These are phyloP conservation scores for Casaregolazyma lundiana DNA, from an alignment of 1,139 yeast species.

Conservation along the genomic window DNA sequence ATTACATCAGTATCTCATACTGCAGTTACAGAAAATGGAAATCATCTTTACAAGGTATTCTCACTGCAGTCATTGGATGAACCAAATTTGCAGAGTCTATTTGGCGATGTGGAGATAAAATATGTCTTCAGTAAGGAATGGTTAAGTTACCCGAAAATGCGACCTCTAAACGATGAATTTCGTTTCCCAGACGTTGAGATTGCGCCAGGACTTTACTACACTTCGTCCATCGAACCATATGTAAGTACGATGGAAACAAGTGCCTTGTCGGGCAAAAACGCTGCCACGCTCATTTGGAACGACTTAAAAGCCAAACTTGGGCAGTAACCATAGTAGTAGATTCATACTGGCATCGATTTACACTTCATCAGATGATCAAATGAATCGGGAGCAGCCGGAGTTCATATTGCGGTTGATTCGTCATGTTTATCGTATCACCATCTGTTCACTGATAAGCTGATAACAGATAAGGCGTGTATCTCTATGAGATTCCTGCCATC, in stretches of 20 bases:
- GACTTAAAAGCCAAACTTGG: background rate
- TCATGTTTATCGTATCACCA: too few species aligned
- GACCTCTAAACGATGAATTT: slow-evolving; percentile 27
- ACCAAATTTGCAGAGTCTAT: slow-evolving; percentile 14
- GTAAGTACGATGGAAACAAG: slow-evolving; percentile 48
- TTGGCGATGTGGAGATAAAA: slow-evolving; percentile 14
- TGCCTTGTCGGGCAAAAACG: slow-evolving; percentile 45
- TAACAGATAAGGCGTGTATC: too few species aligned
- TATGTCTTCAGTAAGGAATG: slow-evolving; percentile 18
- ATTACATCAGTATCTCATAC: slow-evolving; percentile 28
- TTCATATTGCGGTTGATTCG: too few species aligned
- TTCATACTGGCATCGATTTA: too few species aligned
- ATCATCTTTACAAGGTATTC: slow-evolving; percentile 41
- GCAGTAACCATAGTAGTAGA: too few species aligned
- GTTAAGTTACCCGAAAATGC: slow-evolving; percentile 26
- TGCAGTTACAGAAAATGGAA: slow-evolving; percentile 23
- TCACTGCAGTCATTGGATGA: slow-evolving; percentile 27
- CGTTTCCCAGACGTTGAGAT: slow-evolving; percentile 22
- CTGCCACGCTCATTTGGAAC: slow-evolving; percentile 19
- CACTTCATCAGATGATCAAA: too few species aligned
- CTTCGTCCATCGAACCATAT: slow-evolving; percentile 42
- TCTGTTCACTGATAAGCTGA: background rate
- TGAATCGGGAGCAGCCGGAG: too few species aligned
- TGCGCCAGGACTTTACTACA: slow-evolving; percentile 35
- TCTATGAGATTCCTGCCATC: too few species aligned